Evolutionary conservation across 306 rosid genomes (phyloP), one percentile per base, ranked within the genome.

Genomic region (Cotoneaster glaucophyllus): DNA sequence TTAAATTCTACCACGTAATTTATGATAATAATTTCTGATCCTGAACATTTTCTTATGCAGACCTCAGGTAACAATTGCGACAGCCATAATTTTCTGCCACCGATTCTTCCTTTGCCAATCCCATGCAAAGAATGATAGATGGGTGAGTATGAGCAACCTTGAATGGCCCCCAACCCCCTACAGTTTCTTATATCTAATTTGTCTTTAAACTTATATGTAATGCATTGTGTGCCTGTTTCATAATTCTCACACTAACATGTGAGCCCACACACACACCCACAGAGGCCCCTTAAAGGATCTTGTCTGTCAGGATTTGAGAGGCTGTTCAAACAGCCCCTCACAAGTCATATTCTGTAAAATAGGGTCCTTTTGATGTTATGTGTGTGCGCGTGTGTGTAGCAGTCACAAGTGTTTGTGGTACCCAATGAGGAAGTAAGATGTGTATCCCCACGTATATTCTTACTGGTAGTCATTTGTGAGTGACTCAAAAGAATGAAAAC

Each of bases 61-160:
- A 54, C 98, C 97, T 71, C 98, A 95, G 88, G 97, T 95, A 77
- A 95, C 98, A 68, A 95, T 95, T 76, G 98, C 98, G 59, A 92
- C 98, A 24, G 98, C 98, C 71, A 95, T 95, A 83, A 92, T 92
- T 43, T 95, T 95, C 85, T 95, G 97, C 73, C 98, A 95, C 68
- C 91, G 98, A 66, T 90, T 95, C 86, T 95, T 92, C 77, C 97
- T 92, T 80, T 89, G 97, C 59, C 98, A 95, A 83, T 95, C 98
- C 74, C 98, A 88, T 84, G 97, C 88, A 64, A 92, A 92, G 86
- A 95, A 92, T 85, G 98, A 95, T 83, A 85, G 98, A 82, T 89
- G 98, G 90, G 98, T 95, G 85, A 86, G 96, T 62, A 11, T 77
- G 64, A 19, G 4, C 13, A 19, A 44, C 24, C 61, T 67, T 22